Conservation (phyloP, 345 rosid genomes). For the Heritiera littoralis region DNA sequence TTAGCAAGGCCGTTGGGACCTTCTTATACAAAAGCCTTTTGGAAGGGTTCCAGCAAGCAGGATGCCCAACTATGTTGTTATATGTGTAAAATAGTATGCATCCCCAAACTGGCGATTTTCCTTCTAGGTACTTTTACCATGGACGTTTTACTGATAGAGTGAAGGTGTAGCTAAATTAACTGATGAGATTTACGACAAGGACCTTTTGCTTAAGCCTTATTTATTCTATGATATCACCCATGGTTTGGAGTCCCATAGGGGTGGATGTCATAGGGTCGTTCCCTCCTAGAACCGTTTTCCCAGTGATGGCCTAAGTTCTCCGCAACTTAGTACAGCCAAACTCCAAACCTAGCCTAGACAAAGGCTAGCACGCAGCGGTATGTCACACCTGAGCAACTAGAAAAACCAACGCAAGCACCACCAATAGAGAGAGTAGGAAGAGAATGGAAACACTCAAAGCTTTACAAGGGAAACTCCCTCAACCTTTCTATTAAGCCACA, state of each 20-base stretch:
- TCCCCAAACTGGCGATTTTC: constrained; percentile 95
- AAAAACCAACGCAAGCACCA: too few relatives aligned
- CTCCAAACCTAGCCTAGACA: too few relatives aligned
- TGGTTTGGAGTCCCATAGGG: constrained; percentile 90
- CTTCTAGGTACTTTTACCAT: constrained; percentile 93
- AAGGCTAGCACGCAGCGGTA: too few relatives aligned
- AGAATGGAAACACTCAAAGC: too few relatives aligned
- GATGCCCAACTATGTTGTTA: constrained; percentile 92
- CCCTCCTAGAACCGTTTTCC: too few relatives aligned
- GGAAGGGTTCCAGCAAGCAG: constrained; percentile 97
- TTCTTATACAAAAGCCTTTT: constrained; percentile 91
- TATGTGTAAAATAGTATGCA: constrained; percentile 99
- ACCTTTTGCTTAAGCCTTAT: constrained; percentile 85
- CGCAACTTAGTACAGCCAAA: too few relatives aligned
- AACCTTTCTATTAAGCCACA: too few relatives aligned
- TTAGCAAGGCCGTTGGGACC: constrained; percentile 98
- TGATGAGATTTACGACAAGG: constrained; percentile 84
- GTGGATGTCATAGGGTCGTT: too few relatives aligned
- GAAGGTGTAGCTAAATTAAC: constrained; percentile 77
- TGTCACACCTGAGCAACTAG: too few relatives aligned
- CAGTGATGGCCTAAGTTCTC: too few relatives aligned
- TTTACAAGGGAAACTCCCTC: too few relatives aligned
- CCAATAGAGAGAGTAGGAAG: too few relatives aligned
- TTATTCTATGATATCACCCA: constrained; percentile 81
- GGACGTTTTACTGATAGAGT: constrained; percentile 89